Evolutionary conservation across 495 filamentous ascomycete genomes (phyloP).

Genomic region (Trichoderma gamsii): DNA sequence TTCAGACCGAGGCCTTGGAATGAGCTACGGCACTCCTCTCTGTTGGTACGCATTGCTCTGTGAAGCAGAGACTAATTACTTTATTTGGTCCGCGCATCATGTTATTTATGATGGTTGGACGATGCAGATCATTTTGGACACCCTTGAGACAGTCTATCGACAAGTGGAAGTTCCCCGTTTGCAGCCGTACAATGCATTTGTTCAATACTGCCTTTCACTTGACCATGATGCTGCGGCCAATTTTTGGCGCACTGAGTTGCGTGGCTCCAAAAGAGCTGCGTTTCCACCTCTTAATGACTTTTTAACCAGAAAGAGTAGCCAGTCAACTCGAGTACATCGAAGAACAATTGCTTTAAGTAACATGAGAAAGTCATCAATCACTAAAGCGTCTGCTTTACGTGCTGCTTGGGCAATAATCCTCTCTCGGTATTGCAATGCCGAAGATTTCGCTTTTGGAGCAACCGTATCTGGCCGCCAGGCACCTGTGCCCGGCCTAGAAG

Average conservation of each 20-base stretch:
- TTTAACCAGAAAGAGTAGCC: too few species aligned
- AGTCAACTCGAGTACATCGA: conserved; percentile 16
- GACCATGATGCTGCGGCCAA: neutral
- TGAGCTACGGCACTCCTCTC: conserved; percentile 10
- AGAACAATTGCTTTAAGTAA: conserved; percentile 6
- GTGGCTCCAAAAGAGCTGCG: conserved; percentile 27
- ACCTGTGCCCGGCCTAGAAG: conserved; percentile 38
- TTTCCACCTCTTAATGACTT: conserved; percentile 12
- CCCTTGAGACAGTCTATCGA: neutral
- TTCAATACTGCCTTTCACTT: neutral
- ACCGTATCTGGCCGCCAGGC: conserved; percentile 43
- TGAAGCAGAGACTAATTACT: conserved; percentile 11
- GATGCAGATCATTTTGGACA: conserved; percentile 2
- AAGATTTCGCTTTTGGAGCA: conserved; percentile 44
- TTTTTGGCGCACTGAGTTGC: conserved; percentile 19
- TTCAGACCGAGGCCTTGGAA: neutral
- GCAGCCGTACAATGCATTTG: neutral
- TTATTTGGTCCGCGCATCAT: conserved; percentile 22
- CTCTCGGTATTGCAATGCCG: conserved; percentile 30
- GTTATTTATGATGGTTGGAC: conserved; percentile 20
- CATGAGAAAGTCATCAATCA: conserved; percentile 24
- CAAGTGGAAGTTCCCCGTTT: neutral
- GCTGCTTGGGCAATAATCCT: conserved; percentile 40
- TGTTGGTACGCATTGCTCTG: neutral
- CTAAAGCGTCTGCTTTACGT: conserved; percentile 40